Conservation (phyloP, 768 basidiomycete species). For the Xerocomus potaroensis region DNA sequence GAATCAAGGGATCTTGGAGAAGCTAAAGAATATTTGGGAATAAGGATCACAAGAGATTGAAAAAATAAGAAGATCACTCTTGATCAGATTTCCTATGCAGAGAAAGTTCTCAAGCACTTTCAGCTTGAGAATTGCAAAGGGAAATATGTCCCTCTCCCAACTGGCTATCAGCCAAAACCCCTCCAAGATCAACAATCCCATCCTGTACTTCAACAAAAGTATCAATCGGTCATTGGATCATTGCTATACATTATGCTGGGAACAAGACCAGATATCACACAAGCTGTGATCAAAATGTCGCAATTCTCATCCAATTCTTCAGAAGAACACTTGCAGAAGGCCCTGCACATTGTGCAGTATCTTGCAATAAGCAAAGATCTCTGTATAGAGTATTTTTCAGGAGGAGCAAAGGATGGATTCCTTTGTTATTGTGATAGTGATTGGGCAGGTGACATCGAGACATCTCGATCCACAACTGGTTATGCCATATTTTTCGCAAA, state of each 20-base stretch:
- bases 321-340: neutral
- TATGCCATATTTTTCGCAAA: neutral
- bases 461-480: neutral
- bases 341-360: neutral
- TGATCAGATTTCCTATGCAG: neutral
- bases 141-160: neutral
- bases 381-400: neutral
- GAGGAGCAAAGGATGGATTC: neutral
- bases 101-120: neutral
- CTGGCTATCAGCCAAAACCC: neutral
- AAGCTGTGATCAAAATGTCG: neutral
- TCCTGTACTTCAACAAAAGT: neutral
- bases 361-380: neutral
- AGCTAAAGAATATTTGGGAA: neutral
- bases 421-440: neutral
- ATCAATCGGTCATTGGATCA: neutral
- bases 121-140: neutral
- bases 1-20: neutral
- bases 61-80: neutral
- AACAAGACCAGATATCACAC: neutral
- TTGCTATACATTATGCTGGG: neutral
- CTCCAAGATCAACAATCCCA: neutral
- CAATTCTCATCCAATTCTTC: neutral
- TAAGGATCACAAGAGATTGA: neutral
- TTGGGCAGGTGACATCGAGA: neutral